phyloP scores from a whole-genome alignment of 2,329 filamentous ascomycete species.

The Lasiodiplodia citricola region DNA sequence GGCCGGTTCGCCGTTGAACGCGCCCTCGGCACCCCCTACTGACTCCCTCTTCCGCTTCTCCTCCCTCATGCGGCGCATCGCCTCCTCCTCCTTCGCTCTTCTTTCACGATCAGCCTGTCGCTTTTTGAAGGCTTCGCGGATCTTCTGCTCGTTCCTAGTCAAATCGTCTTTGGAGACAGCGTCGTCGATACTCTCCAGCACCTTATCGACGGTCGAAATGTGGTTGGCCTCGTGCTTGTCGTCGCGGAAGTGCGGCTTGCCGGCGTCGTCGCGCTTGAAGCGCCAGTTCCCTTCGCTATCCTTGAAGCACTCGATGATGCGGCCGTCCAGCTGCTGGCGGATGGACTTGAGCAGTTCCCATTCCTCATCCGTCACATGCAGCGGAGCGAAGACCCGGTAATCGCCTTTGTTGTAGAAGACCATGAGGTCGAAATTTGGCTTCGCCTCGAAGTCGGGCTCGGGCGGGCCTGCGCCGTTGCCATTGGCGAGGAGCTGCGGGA shows the following conservation, averaged over 20 bases:
- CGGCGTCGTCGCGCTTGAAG: slow-evolving; percentile 60
- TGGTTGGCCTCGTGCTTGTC: slow-evolving; percentile 94
- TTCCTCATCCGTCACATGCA: slow-evolving; percentile 64
- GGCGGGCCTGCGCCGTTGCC: slow-evolving; percentile 60
- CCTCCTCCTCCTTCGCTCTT: slow-evolving; percentile 26
- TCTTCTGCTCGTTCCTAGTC: slow-evolving; percentile 68
- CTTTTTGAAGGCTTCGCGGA: slow-evolving; percentile 81
- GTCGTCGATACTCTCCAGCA: slow-evolving; percentile 88
- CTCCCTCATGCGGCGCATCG: slow-evolving; percentile 28
- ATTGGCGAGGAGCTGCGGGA: slow-evolving; percentile 73
- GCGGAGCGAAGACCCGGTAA: slow-evolving; percentile 55
- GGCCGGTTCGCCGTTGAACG: slow-evolving; percentile 12
- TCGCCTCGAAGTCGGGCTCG: slow-evolving; percentile 78
- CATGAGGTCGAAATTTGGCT: slow-evolving; percentile 75
- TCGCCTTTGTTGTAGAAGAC: slow-evolving; percentile 68
- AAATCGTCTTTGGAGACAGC: slow-evolving; percentile 84
- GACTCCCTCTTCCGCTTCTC: slow-evolving; percentile 31
- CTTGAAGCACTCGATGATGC: slow-evolving; percentile 88
- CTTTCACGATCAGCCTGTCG: slow-evolving; percentile 48
- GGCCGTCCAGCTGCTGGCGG: slow-evolving; percentile 77
- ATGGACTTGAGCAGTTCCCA: slow-evolving; percentile 83
- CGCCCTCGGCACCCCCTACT: not conserved
- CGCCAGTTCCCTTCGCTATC: slow-evolving; percentile 80
- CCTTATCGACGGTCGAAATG: slow-evolving; percentile 79
- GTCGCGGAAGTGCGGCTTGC: slow-evolving; percentile 78